phyloP scores from a whole-genome alignment of 2,329 filamentous ascomycete species.

The Paraphaeosphaeria minitans region DNA sequence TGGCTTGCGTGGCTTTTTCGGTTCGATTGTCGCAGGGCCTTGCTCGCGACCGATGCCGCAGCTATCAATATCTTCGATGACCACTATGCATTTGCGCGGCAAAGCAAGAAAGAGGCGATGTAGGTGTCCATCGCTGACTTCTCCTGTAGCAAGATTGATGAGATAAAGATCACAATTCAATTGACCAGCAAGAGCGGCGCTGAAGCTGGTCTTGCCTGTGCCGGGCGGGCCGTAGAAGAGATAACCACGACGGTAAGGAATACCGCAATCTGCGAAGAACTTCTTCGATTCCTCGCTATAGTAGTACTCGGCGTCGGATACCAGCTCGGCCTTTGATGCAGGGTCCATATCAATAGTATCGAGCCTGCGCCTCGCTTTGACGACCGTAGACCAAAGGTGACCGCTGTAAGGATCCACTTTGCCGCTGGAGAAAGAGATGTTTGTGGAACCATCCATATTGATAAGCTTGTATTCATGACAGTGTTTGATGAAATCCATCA shows the following conservation, averaged over 20 bases:
- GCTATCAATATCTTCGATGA: constrained; percentile 51
- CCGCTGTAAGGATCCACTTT: constrained; percentile 12
- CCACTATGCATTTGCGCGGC: constrained; percentile 45
- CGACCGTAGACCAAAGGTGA: constrained; percentile 28
- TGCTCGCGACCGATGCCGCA: constrained; percentile 37
- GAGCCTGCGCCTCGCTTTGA: constrained; percentile 33
- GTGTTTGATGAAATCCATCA: constrained; percentile 27
- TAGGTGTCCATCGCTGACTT: constrained; percentile 37
- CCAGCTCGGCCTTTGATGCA: constrained; percentile 31
- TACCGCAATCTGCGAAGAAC: constrained; percentile 45
- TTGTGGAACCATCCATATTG: constrained; percentile 30
- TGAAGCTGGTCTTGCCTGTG: constrained; percentile 49
- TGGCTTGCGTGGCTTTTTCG: not conserved
- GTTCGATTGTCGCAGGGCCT: not conserved
- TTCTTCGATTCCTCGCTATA: constrained; percentile 36
- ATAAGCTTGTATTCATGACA: constrained; percentile 31
- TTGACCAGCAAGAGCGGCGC: constrained; percentile 44
- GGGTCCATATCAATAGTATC: constrained; percentile 42
- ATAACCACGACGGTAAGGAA: constrained; percentile 45
- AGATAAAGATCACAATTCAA: constrained; percentile 47
- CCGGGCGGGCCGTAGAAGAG: constrained; percentile 49
- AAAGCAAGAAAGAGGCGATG: constrained; percentile 40
- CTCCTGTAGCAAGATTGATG: constrained; percentile 41
- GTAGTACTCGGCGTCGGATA: constrained; percentile 46
- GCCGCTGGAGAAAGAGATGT: constrained; percentile 26